Evolutionary conservation across 179 eudicot species (phyloP).

Genomic region (Carnegiea gigantea): DNA sequence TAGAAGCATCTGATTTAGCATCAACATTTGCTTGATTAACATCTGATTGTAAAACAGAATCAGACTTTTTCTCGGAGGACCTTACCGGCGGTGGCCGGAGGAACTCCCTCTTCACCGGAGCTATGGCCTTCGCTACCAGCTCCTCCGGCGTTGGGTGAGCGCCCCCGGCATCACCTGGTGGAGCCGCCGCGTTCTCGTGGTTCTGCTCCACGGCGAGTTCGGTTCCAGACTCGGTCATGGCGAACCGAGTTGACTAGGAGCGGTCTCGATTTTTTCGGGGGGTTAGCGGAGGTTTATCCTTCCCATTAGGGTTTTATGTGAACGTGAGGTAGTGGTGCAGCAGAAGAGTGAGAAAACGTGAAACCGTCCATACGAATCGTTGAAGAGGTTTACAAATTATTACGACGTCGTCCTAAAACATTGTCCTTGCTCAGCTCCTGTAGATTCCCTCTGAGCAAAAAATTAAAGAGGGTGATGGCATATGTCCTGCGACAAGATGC

Average conservation of each 20-base stretch:
- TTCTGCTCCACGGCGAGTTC: background rate
- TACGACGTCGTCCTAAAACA: background rate
- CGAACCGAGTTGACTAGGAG: constrained; percentile 13
- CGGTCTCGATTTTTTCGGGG: background rate
- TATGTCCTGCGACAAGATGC: too few species aligned
- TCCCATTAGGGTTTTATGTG: constrained; percentile 10
- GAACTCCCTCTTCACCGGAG: constrained; percentile 83
- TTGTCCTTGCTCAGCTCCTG: too few species aligned
- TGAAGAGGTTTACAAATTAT: background rate
- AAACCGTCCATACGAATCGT: constrained; percentile 6
- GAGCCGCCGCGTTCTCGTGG: background rate
- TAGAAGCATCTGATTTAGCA: constrained; percentile 29
- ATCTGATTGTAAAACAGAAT: constrained; percentile 15
- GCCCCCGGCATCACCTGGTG: background rate
- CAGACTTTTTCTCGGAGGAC: constrained; percentile 17
- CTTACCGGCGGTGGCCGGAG: constrained; percentile 62
- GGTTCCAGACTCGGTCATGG: constrained; percentile 12
- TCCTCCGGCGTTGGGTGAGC: constrained; percentile 47
- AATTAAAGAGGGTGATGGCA: too few species aligned
- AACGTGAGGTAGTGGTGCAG: background rate
- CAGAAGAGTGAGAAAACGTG: background rate
- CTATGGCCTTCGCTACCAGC: constrained; percentile 70
- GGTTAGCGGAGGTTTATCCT: constrained; percentile 9
- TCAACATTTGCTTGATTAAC: background rate
- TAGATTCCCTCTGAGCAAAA: too few species aligned